Percentiles rank a stretch among this genome's conserved stretches.
Evolutionary conservation across 768 basidiomycete species (phyloP).

Genomic region (Suillus subaureus): DNA sequence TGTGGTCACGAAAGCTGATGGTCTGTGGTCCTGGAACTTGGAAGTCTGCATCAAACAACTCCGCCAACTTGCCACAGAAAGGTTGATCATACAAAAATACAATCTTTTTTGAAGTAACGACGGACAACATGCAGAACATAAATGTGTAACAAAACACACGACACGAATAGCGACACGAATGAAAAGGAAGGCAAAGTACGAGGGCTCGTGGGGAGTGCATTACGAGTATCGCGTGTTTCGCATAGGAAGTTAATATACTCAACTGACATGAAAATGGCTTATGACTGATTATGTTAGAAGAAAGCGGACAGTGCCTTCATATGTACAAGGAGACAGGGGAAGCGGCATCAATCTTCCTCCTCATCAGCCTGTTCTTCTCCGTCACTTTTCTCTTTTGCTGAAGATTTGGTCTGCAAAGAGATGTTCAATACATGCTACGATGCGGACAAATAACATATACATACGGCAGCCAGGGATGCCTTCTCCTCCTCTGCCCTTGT

Average conservation of each 20-base stretch:
- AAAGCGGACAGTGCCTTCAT: conserved; percentile 19
- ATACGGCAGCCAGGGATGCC: conserved; percentile 42
- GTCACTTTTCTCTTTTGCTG: conserved; percentile 38
- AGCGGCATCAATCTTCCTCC: conserved; percentile 42
- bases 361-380: conserved; percentile 39
- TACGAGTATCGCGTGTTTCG: conserved; percentile 32
- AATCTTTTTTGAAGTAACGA: conserved; percentile 32
- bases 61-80: not conserved
- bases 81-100: conserved; percentile 29
- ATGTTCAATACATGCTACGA: not conserved
- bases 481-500: conserved; percentile 84
- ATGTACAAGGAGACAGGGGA: conserved; percentile 14
- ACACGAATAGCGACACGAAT: conserved; percentile 29
- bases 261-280: conserved; percentile 12
- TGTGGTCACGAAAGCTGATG: not conserved
- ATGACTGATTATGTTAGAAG: conserved; percentile 24
- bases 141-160: conserved; percentile 16
- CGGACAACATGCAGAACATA: conserved; percentile 30
- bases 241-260: conserved; percentile 23
- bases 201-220: conserved; percentile 13
- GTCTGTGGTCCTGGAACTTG: not conserved
- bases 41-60: not conserved
- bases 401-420: conserved; percentile 30
- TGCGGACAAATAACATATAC: conserved; percentile 18
- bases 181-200: conserved; percentile 16